A percentile compares a stretch with the other conserved stretches of the same genome.
phyloP scores from a whole-genome alignment of 2,329 filamentous ascomycete genomes.

The Fusarium subtropicale region DNA sequence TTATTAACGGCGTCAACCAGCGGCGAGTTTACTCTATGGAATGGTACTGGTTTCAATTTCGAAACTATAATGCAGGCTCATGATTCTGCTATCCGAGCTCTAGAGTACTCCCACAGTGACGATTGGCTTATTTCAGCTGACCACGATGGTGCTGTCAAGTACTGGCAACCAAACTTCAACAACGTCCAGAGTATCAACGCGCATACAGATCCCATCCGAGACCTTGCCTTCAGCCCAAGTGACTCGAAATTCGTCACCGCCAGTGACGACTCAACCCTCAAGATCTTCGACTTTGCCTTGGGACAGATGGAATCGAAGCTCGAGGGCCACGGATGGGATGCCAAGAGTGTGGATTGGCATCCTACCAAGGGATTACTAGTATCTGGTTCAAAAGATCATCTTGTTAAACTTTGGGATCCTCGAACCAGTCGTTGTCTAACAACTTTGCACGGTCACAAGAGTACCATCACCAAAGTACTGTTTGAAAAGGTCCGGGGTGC shows the following conservation, averaged over 20 bases:
- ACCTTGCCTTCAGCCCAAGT: conserved; percentile 91
- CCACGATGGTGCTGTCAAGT: conserved; percentile 95
- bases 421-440: conserved; percentile 89
- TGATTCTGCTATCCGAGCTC: conserved; percentile 84
- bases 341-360: conserved; percentile 97
- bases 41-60: conserved; percentile 98
- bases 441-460: conserved; percentile 96
- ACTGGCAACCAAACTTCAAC: conserved; percentile 99
- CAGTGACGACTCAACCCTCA: conserved; percentile 91
- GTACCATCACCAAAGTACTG: conserved; percentile 90
- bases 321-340: conserved; percentile 97
- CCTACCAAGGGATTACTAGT: conserved; percentile 93
- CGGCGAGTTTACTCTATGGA: conserved; percentile 98
- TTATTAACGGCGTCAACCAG: conserved; percentile 94
- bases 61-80: conserved; percentile 99
- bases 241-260: conserved; percentile 97
- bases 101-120: conserved; percentile 92
- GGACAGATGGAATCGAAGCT: conserved; percentile 85
- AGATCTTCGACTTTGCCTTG: conserved; percentile 95
- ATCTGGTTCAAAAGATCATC: conserved; percentile 96
- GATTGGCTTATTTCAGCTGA: conserved; percentile 98
- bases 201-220: conserved; percentile 88
- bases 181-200: conserved; percentile 96
- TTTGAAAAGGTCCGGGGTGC: conserved; percentile 89
- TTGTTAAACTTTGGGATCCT: conserved; percentile 99